phyloP scores from a whole-genome alignment of 768 basidiomycete species.

The Artomyces pyxidatus region DNA sequence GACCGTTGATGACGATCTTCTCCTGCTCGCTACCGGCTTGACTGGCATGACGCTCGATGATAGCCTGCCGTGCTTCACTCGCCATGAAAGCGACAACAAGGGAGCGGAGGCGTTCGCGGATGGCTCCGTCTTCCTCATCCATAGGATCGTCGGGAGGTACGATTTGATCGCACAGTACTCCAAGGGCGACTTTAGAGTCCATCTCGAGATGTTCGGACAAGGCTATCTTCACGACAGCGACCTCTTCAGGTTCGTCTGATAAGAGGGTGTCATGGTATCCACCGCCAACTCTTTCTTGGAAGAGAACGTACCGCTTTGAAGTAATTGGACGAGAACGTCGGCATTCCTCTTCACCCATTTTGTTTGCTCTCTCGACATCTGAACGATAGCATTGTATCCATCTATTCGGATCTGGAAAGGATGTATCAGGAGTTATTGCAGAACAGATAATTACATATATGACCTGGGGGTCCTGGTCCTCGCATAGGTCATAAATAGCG shows the following conservation, averaged over 20 bases:
- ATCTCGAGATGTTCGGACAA: slow-evolving; percentile 56
- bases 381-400: slow-evolving; percentile 56
- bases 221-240: slow-evolving; percentile 50
- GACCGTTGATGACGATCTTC: slow-evolving; percentile 35
- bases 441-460: slow-evolving; percentile 16
- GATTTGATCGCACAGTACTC: slow-evolving; percentile 65
- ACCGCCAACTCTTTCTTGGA: background rate
- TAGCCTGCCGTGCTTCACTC: slow-evolving; percentile 38
- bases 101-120: slow-evolving; percentile 47
- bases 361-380: slow-evolving; percentile 37
- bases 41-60: slow-evolving; percentile 36
- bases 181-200: slow-evolving; percentile 50
- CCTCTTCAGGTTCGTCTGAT: slow-evolving; percentile 59
- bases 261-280: background rate
- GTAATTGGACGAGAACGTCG: slow-evolving; percentile 66
- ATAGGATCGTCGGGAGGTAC: slow-evolving; percentile 38
- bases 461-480: slow-evolving; percentile 55
- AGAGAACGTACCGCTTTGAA: slow-evolving; percentile 55
- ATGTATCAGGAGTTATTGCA: background rate
- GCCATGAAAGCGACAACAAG: slow-evolving; percentile 55
- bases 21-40: slow-evolving; percentile 38
- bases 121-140: slow-evolving; percentile 51
- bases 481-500: slow-evolving; percentile 72
- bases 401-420: slow-evolving; percentile 52
- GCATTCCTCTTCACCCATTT: slow-evolving; percentile 65